A percentile compares a stretch with the other conserved stretches of the same genome.
Evolutionary conservation across 202 grass and related monocot genomes (phyloP).

Genomic region (Cymbopogon flexuosus): DNA sequence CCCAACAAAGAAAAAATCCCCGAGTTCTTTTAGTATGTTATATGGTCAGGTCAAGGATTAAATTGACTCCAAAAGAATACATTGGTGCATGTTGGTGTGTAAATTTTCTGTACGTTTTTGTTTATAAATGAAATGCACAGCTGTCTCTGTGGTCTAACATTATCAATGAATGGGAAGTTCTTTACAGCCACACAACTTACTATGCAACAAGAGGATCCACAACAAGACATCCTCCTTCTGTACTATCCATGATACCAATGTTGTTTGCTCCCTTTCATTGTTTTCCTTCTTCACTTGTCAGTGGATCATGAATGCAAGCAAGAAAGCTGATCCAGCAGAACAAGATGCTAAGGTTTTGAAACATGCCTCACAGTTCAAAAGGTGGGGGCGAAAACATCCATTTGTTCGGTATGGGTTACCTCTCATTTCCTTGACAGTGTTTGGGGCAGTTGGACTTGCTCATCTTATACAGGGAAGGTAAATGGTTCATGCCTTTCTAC

Average conservation of each 20-base stretch:
- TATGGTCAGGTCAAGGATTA: background rate
- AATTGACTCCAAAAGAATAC: background rate
- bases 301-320: conserved; percentile 31
- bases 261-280: background rate
- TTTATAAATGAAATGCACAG: background rate
- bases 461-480: conserved; percentile 94
- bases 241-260: background rate
- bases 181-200: background rate
- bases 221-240: background rate
- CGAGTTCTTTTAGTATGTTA: background rate
- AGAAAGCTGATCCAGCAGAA: conserved; percentile 35
- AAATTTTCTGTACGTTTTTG: background rate
- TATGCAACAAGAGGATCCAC: too few relatives aligned
- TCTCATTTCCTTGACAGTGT: conserved; percentile 83
- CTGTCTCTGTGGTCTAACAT: background rate
- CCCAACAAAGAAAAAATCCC: background rate
- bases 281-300: conserved; percentile 1
- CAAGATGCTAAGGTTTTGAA: conserved; percentile 41
- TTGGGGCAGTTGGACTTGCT: conserved; percentile 67
- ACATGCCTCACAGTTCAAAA: conserved; percentile 62
- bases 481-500: conserved; percentile 12
- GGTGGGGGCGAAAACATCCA: conserved; percentile 67
- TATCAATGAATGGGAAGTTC: background rate
- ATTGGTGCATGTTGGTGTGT: background rate
- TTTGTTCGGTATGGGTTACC: conserved; percentile 81